Evolutionary conservation across 768 basidiomycete species (phyloP), one percentile per base, ranked within the genome.

Genomic region (Trametes coccinea): DNA sequence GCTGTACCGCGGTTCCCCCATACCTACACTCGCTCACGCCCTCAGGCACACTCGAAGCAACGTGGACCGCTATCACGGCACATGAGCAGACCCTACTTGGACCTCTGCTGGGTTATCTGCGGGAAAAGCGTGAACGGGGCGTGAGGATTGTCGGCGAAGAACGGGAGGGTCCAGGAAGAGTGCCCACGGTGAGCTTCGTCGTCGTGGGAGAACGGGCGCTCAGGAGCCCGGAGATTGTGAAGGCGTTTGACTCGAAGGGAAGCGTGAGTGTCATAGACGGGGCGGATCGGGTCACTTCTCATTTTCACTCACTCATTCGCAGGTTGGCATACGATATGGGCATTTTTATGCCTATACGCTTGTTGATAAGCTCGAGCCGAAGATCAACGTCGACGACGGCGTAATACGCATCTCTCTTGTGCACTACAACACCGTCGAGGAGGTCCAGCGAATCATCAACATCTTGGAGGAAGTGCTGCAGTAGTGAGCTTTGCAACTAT

Each of bases 311-410:
- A 40, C 43, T 31, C 10, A 3, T 39, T n/a, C 22, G 39, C 65
- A 92, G 90, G 80, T 90, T 49, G 90, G 90, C 0, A 88, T 92
- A 60, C 86, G 88, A 22, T 90, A 82, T 59, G 90, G 90, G 1
- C 86, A 92, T 69, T 91, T 88, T 69, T 91, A 92, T 68, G 89
- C 90, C 3, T 88, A 87, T 68, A 84, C 82, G 0, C 74, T 90
- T 14, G 73, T 89, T 8, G 75, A 79, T 6, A 73, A 75, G 30
- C 73, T 89, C 8, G 71, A 70, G 16, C 88, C 88, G 7, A 83
- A 82, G 62, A 61, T 89, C 47, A 83, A 88, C 66, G 70, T 78
- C 0, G 77, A 80, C 0, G 89, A 91, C 60, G 89, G 84, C 0
- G 85, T 89, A 3, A 86, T 91, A 22, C 82, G 91, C 3, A 84